These are phyloP conservation scores for Acorus calamus DNA, from an alignment of 106 monocot genomes.

Conservation along the genomic window DNA sequence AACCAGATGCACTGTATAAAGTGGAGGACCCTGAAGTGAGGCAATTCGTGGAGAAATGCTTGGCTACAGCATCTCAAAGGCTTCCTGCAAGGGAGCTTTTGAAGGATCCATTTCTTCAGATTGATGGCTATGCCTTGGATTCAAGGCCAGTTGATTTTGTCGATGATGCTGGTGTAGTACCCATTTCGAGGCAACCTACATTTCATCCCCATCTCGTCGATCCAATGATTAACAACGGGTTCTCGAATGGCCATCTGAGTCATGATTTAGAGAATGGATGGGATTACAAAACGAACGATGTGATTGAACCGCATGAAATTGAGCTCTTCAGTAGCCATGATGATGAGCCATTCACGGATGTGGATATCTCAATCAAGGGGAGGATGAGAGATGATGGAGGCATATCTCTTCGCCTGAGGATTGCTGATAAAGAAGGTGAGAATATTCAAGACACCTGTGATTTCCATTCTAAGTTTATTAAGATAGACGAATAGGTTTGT, in stretches of 20 bases:
- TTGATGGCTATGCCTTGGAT: conserved; percentile 18
- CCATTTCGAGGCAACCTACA: conserved; percentile 26
- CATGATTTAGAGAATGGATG: conserved; percentile 30
- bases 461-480: too few relatives aligned
- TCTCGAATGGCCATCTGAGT: too few relatives aligned
- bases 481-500: too few relatives aligned
- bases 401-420: conserved; percentile 72
- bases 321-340: conserved; percentile 60
- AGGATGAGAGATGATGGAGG: conserved; percentile 66
- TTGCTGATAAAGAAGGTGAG: conserved; percentile 71
- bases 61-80: conserved; percentile 56
- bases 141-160: conserved; percentile 11
- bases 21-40: conserved; percentile 65
- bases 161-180: conserved; percentile 1
- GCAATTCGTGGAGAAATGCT: conserved; percentile 77
- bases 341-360: conserved; percentile 38
- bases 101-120: conserved; percentile 78
- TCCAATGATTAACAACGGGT: too few relatives aligned
- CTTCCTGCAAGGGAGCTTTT: conserved; percentile 69
- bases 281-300: conserved; percentile 21
- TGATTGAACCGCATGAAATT: conserved; percentile 31
- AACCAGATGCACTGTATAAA: conserved; percentile 65
- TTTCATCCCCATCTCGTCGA: conserved; percentile 16
- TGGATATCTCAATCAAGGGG: conserved; percentile 78
- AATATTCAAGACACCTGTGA: background rate